These are phyloP conservation scores for Styphnolobium japonicum DNA, from an alignment of 306 rosid species.

Conservation along the genomic window DNA sequence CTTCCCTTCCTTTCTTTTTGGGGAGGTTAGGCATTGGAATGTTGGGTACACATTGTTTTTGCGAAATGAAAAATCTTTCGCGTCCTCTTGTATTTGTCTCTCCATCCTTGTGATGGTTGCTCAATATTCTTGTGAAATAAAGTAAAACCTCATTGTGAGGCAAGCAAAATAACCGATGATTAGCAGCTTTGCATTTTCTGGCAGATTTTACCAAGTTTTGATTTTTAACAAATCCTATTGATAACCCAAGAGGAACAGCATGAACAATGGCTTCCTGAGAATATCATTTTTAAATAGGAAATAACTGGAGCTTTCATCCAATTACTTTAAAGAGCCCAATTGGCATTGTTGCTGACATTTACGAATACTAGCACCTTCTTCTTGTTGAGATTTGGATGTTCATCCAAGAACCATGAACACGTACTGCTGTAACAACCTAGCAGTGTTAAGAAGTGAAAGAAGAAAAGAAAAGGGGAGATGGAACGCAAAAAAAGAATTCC, in stretches of 20 bases:
- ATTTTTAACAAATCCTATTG: not conserved
- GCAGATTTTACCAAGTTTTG: not conserved
- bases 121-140: not conserved
- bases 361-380: too few relatives aligned
- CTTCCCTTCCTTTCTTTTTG: not conserved
- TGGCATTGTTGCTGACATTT: too few relatives aligned
- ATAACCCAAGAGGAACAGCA: not conserved
- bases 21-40: conserved; percentile 25
- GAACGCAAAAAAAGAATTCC: too few relatives aligned
- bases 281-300: too few relatives aligned
- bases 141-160: conserved; percentile 2
- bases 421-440: too few relatives aligned
- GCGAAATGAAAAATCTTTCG: conserved; percentile 24
- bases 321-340: too few relatives aligned
- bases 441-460: too few relatives aligned
- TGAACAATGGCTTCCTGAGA: not conserved
- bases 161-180: conserved; percentile 13
- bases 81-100: conserved; percentile 5
- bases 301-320: too few relatives aligned
- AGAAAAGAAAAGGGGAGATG: too few relatives aligned
- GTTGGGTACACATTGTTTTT: conserved; percentile 30
- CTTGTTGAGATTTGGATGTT: too few relatives aligned
- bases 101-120: not conserved
- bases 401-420: too few relatives aligned
- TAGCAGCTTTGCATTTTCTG: not conserved